phyloP scores from a whole-genome alignment of 2,329 filamentous ascomycete genomes.

The Colletotrichum lini region DNA sequence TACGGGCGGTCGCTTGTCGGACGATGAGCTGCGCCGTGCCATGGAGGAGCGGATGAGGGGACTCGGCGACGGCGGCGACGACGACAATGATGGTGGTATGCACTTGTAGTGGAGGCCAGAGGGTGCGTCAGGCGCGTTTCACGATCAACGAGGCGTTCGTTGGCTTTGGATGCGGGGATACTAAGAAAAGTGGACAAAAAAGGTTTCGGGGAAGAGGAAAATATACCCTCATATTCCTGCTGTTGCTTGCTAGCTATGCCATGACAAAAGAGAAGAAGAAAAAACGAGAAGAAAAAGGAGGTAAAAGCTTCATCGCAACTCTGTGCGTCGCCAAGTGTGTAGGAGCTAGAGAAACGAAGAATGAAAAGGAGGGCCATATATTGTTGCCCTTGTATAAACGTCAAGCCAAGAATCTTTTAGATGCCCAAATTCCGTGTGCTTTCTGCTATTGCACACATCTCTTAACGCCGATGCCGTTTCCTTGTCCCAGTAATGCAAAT shows the following conservation, averaged over 20 bases:
- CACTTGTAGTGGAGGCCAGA: conserved; percentile 64
- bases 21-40: conserved; percentile 71
- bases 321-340: conserved; percentile 8
- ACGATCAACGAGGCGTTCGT: conserved; percentile 20
- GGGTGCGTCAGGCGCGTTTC: background rate
- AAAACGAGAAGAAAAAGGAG: background rate
- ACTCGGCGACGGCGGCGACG: conserved; percentile 59
- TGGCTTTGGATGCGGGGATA: background rate
- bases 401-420: conserved; percentile 14
- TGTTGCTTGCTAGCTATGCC: conserved; percentile 42
- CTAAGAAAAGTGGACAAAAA: conserved; percentile 3
- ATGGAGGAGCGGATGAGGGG: conserved; percentile 69
- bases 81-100: conserved; percentile 69
- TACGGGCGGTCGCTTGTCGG: conserved; percentile 65
- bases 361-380: conserved; percentile 3
- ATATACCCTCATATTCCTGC: conserved; percentile 34
- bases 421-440: conserved; percentile 31
- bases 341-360: conserved; percentile 6
- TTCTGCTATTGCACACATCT: conserved; percentile 33
- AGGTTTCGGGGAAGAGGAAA: conserved; percentile 24
- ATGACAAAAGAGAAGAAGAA: conserved; percentile 28
- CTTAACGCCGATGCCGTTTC: conserved; percentile 32
- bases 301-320: conserved; percentile 20
- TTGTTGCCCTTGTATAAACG: background rate
- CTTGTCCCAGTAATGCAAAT: conserved; percentile 32